Base-by-base conservation (phyloP, 768 basidiomycete species). In the Kwoniella europaea region DNA sequence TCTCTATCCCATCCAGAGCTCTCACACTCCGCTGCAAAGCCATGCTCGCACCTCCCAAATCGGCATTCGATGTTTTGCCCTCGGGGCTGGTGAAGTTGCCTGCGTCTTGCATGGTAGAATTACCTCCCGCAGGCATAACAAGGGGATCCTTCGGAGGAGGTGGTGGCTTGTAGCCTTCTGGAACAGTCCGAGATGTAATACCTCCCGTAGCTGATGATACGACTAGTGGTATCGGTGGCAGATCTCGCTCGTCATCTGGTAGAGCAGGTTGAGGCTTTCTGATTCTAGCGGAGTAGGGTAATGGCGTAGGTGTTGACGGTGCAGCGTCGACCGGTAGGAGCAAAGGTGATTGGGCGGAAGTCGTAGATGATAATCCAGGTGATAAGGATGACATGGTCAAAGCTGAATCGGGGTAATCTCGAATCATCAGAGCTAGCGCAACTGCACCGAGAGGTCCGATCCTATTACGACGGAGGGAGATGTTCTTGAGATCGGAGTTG, bases 351-450 rank as follows among this genome's bases (percentile, higher is more conserved):
- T 50, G 41, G 18, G 63, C 59, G 10, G 62, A 35, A 29, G 63
- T n/a, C 3, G 27, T 29, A 22, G 60, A 43, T 27, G 52, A 44
- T 15, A 57, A 46, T 10, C 78, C 68, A 35, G 80, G 75, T 41
- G 77, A 74, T 20, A 82, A 67, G 13, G 75, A 68, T 2, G 85
- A 84, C 55, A 76, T 73, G 90, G 73, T 46, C 27, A 68, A 35
- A 18, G 74, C 88, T 54, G 90, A 87, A 74, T 97, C 93, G 3
- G 93, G 92, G 79, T 98, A 98, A 83, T 99, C 96, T 63, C 92
- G 89, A 72, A 98, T 94, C 93, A 99, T 95, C 63, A 97, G 87
- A 0, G 96, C 94, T 13, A 98, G 86, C 0, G 94, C 92, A 5
- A 98, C 93, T 9, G 91, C 94, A 43, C 94, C 94, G 0, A 91